Evolutionary conservation across 176 grass and related monocot genomes (phyloP).

Genomic region (Triticum dicoccoides): DNA sequence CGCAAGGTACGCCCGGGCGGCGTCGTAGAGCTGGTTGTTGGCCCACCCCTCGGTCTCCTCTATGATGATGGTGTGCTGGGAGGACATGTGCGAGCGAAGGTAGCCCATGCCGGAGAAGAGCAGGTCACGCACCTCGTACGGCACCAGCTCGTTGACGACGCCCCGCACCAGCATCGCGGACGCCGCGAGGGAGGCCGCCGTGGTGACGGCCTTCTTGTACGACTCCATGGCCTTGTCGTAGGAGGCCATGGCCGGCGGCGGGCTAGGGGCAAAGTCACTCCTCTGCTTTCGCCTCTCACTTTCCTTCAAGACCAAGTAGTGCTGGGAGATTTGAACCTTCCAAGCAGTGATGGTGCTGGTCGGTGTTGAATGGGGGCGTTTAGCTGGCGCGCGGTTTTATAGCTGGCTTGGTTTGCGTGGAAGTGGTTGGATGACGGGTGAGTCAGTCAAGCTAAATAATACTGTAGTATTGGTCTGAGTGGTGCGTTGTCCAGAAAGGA

Average conservation of each 20-base stretch:
- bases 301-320: background rate
- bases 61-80: conserved; percentile 67
- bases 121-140: conserved; percentile 56
- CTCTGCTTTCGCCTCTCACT: background rate
- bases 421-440: conserved; percentile 24
- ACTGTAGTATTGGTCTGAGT: background rate
- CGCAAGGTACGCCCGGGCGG: conserved; percentile 60
- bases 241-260: conserved; percentile 32
- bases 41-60: conserved; percentile 65
- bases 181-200: conserved; percentile 64
- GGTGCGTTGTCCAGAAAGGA: conserved; percentile 28
- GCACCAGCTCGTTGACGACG: conserved; percentile 72
- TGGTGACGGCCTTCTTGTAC: conserved; percentile 67
- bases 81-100: conserved; percentile 57
- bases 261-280: background rate
- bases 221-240: conserved; percentile 63
- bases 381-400: conserved; percentile 27
- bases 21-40: conserved; percentile 76
- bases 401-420: background rate
- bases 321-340: background rate
- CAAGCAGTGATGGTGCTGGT: background rate
- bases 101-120: conserved; percentile 50
- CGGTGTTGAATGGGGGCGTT: conserved; percentile 26
- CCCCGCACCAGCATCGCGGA: conserved; percentile 74
- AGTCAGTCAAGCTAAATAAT: conserved; percentile 1